Evolutionary conservation across 2,329 filamentous ascomycete genomes (phyloP), one percentile per base, ranked within the genome.

Genomic region (Clonostachys chloroleuca): DNA sequence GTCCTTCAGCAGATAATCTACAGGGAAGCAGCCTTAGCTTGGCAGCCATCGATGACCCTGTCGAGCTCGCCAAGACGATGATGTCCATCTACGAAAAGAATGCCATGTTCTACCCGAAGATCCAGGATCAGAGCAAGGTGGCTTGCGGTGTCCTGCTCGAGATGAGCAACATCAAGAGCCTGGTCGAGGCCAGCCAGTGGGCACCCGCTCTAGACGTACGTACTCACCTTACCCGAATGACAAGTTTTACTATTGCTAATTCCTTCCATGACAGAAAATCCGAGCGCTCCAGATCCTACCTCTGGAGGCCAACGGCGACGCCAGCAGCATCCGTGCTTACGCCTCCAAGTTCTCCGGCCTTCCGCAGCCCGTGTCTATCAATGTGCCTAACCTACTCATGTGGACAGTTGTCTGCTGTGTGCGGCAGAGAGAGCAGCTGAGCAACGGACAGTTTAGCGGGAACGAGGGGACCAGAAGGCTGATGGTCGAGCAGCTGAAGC

Each of bases 321-420:
- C 94, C 49, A 80, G 83, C 57, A 79, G 77, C 43, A 92, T 99
- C 67, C 89, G 94, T 52, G 78, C 78, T 54, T 84, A 84, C 51
- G 91, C 92, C 2, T 83, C 89, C 57, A 86, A 84, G 51, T 97
- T 99, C 69, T 81, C 89, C 14, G 76, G 79, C 2, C 78, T 95
- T 39, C 81, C 90, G 5, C 83, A 89, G 55, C 82, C 91, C 8
- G 87, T 99, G 39, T 86, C 92, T 4, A 85, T 89, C 62, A 95
- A 94, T 59, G 84, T 96, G 57, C 92, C 92, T 16, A 90, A 92
- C 65, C 76, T 97, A 52, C 79, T 99, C 52, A 86, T 96, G 72
- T 97, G 94, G 94, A 90, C 90, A 44, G 89, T 99, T 55, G 80
- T 86, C 40, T 91, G 88, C 69, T 95, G 92, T 67, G 85, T 86